Base-by-base conservation (phyloP, 352 stramenopile species). In the Thalassiosira mediterranea region DNA sequence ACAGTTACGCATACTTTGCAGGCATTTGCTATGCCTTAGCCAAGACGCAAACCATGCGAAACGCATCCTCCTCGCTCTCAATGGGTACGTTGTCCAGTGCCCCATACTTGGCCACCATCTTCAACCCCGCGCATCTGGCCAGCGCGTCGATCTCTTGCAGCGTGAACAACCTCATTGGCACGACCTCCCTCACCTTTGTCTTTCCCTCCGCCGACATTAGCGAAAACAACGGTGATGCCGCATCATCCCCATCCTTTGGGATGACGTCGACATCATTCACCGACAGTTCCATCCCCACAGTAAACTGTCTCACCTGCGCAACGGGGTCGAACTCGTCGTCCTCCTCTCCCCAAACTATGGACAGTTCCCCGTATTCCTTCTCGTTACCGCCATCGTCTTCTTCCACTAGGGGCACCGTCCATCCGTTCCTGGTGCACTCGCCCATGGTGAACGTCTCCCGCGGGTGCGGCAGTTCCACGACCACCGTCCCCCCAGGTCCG, bases 261-360 rank as follows among this genome's bases (percentile, higher is more conserved):
- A 71, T 75, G 38, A 75, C 56, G 26, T 70, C 38, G 2, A 56
- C 29, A 54, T 80, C 60, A 34, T 67, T 65, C 17, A 80, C 63
- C 17, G 15, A 73, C 25, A 90, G 52, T 60, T 89, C 71, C 74
- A 92, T 84, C 8, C 60, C 52, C 8, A 92, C 78, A 25, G 84
- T 89, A 51, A 89, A 89, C 38, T 88, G 53, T 47, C 87, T 62
- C 40, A 92, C 70, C 77, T 92, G 87, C 19, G 19, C 21, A 32
- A 92, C 83, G 4, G 87, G 82, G 79, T 92, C 77, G 76, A 92
- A 91, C 3, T 71, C 48, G 75, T 92, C 87, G 66, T 89, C 70
- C 37, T 90, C 84, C 29, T 90, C 81, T 37, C 87, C 87, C 87
- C 87, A 92, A 32, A 90, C 40, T 42, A 92, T 89, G 44, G 85